Conservation (phyloP, 305 asterid genomes). For the Rubia occidens region DNA sequence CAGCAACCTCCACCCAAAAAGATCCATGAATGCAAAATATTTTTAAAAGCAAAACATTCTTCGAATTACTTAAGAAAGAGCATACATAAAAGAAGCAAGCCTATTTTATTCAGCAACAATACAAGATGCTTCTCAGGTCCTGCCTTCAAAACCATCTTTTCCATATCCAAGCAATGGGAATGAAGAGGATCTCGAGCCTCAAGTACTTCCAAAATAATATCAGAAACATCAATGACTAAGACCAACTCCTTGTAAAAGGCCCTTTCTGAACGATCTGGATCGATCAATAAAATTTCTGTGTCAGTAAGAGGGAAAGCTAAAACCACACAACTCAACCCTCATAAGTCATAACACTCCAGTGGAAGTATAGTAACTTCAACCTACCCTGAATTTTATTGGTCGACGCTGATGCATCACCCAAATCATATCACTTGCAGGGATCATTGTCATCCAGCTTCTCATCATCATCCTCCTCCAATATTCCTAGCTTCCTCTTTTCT, state of each 20-base stretch:
- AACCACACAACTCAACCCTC: neutral
- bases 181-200: conserved; percentile 99
- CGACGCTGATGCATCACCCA: conserved; percentile 22
- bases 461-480: conserved; percentile 60
- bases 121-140: conserved; percentile 78
- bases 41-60: neutral
- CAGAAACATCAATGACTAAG: conserved; percentile 84
- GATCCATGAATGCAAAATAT: neutral
- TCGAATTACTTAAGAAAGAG: neutral
- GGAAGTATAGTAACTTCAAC: conserved; percentile 7
- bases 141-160: conserved; percentile 68
- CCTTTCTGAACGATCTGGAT: conserved; percentile 61
- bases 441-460: conserved; percentile 23
- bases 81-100: conserved; percentile 23
- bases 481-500: conserved; percentile 66
- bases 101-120: conserved; percentile 84
- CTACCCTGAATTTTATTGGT: conserved; percentile 40
- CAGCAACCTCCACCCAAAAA: neutral
- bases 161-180: conserved; percentile 87
- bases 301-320: neutral
- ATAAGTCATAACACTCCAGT: neutral
- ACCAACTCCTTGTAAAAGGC: conserved; percentile 84
- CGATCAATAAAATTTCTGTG: neutral
- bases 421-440: conserved; percentile 25
- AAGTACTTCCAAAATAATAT: conserved; percentile 90